Evolutionary conservation across 176 grass and related monocot species (phyloP).

Genomic region (Aegilops longissima): DNA sequence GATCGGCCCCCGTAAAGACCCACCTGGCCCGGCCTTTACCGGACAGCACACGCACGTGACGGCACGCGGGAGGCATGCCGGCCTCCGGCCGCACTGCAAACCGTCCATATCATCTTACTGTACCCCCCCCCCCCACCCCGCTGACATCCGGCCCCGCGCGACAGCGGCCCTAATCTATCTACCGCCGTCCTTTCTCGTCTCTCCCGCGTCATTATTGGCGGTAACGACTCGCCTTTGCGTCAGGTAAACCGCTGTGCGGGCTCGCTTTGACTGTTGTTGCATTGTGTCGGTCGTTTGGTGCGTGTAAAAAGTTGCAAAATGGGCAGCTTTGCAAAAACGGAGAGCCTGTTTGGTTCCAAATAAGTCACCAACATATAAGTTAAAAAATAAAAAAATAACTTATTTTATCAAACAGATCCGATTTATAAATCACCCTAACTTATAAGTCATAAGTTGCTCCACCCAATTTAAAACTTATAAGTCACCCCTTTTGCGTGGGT

Average conservation of each 20-base stretch:
- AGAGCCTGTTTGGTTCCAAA: too few species aligned
- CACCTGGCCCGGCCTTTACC: constrained; percentile 17
- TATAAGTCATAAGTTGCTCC: too few species aligned
- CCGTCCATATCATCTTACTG: background rate
- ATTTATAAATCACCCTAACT: too few species aligned
- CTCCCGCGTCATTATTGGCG: constrained; percentile 4
- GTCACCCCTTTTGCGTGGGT: too few species aligned
- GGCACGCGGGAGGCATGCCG: constrained; percentile 36
- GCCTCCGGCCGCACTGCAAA: background rate
- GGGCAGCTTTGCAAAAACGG: background rate
- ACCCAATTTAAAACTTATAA: too few species aligned
- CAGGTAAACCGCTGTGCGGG: background rate
- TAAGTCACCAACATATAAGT: too few species aligned
- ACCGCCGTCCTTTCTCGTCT: background rate
- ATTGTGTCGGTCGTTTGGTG: background rate
- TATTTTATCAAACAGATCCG: too few species aligned
- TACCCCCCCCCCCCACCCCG: background rate
- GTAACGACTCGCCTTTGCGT: background rate
- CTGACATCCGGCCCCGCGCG: background rate
- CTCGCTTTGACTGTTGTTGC: background rate
- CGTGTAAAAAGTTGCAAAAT: background rate
- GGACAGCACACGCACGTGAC: constrained; percentile 39
- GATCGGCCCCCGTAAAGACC: background rate
- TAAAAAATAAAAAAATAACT: too few species aligned
- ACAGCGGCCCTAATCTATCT: background rate